Evolutionary conservation across 2,329 filamentous ascomycete species (phyloP), one percentile per base, ranked within the genome.

Genomic region (Teratosphaeria zuluensis): DNA sequence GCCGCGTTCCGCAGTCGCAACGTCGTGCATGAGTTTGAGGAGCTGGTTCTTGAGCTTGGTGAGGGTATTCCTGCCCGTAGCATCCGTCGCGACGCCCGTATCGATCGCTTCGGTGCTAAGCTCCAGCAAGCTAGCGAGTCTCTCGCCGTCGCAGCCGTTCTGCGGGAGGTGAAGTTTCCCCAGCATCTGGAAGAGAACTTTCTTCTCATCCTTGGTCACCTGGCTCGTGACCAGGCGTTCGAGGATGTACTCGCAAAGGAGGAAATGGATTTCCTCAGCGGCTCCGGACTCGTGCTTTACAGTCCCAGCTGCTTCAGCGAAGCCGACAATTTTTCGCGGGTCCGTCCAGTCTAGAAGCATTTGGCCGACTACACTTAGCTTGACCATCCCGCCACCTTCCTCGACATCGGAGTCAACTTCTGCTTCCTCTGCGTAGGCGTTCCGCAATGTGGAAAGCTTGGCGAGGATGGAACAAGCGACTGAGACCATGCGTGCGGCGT

Each of bases 331-430:
- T 72, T 95, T 92, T 55, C 92, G 81, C 42, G 92, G 91, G 72
- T 97, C 92, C 0, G 92, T 97, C 94, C 92, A 97, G 71, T 97
- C 92, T 0, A 92, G 84, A 7, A 97, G 77, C 68, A 91, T 92
- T 2, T 89, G 85, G 0, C 89, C 90, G 59, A 95, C 89, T 2
- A 86, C 83, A 51, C 84, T 81, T 63, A 95, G 81, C 65, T 68
- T 70, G 8, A 92, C 88, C 84, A 95, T 91, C 32, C 73, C 74
- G 30, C 72, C 72, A 63, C 85, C 86, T 59, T 88, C 87, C 42
- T 83, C 83, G 11, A 88, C 84, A 55, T 90, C 88, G 33, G 89
- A 90, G 11, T 54, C 52, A 7, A 84, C 82, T 54, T 85, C 82
- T 2, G 79, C 78, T 46, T 78, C 75, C 9, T 71, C 57, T 1